These are phyloP conservation scores for Brassica nigra DNA, from an alignment of 345 rosid species.

Conservation along the genomic window DNA sequence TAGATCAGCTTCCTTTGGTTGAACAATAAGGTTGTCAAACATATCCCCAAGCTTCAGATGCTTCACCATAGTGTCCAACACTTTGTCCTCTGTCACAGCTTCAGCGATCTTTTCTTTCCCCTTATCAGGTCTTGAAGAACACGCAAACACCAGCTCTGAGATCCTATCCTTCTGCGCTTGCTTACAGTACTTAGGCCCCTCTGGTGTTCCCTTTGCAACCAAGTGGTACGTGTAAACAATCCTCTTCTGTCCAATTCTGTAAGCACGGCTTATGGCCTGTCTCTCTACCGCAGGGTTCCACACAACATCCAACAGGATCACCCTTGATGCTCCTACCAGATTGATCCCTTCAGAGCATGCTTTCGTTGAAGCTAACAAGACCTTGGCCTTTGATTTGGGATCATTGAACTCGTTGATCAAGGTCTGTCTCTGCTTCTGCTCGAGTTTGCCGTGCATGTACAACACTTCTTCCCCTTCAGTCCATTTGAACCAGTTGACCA, in stretches of 20 bases:
- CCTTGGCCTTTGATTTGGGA: constrained; percentile 51
- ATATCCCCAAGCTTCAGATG: constrained; percentile 32
- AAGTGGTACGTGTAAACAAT: constrained; percentile 66
- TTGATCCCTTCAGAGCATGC: constrained; percentile 78
- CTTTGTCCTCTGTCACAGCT: constrained; percentile 31
- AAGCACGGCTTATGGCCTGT: constrained; percentile 82
- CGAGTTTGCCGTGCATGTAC: constrained; percentile 52
- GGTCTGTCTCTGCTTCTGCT: constrained; percentile 46
- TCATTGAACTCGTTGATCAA: constrained; percentile 57
- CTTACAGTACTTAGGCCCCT: constrained; percentile 51
- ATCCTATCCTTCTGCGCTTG: constrained; percentile 54
- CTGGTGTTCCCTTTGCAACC: constrained; percentile 55
- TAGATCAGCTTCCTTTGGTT: constrained; percentile 43
- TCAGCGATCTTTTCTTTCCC: constrained; percentile 36
- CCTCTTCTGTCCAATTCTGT: constrained; percentile 63
- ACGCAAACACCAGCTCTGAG: constrained; percentile 57
- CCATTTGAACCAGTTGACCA: constrained; percentile 49
- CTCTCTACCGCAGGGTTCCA: constrained; percentile 83
- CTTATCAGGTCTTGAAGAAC: constrained; percentile 33
- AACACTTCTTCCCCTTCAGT: constrained; percentile 46
- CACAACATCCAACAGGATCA: constrained; percentile 63
- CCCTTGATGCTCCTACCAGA: constrained; percentile 78
- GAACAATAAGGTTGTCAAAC: constrained; percentile 40
- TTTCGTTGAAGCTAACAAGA: constrained; percentile 66
- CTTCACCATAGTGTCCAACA: constrained; percentile 42